phyloP scores from a whole-genome alignment of 371 early-diverging fungal genomes.

The Rhizopus sp. region DNA sequence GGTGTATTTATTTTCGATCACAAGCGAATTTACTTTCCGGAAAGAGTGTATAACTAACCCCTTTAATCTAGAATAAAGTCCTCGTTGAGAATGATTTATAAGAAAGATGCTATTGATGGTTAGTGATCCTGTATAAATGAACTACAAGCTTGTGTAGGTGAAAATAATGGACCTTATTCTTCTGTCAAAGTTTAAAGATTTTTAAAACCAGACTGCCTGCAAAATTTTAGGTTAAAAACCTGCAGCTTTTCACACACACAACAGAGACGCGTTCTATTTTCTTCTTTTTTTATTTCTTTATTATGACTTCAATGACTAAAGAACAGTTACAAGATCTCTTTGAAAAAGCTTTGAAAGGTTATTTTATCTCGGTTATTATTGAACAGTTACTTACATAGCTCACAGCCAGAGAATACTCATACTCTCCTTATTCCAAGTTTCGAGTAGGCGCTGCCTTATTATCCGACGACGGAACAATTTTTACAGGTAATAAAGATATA shows the following conservation, averaged over 20 bases:
- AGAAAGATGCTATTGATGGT: too few relatives aligned
- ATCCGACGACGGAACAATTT: conserved; percentile 62
- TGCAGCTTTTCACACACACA: not conserved
- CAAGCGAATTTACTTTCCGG: too few relatives aligned
- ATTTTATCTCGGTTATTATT: not conserved
- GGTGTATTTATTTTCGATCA: too few relatives aligned
- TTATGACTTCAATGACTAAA: not conserved
- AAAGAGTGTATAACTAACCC: too few relatives aligned
- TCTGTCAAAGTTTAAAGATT: too few relatives aligned
- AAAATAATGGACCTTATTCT: too few relatives aligned
- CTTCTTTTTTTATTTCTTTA: not conserved
- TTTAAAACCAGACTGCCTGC: too few relatives aligned
- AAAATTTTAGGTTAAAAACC: too few relatives aligned
- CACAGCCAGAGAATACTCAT: conserved; percentile 57
- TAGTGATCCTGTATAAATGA: too few relatives aligned
- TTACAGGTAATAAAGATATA: conserved; percentile 45
- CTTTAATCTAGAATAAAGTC: too few relatives aligned
- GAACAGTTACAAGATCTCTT: conserved; percentile 12
- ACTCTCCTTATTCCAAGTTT: conserved; percentile 86
- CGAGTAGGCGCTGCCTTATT: conserved; percentile 81
- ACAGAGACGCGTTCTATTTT: not conserved
- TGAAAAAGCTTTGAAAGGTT: conserved; percentile 20
- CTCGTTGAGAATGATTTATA: too few relatives aligned
- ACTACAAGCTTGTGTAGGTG: too few relatives aligned
- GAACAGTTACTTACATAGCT: not conserved